These are phyloP conservation scores for Funneliformis mosseae DNA, from an alignment of 192 early-diverging fungal species.

Conservation along the genomic window DNA sequence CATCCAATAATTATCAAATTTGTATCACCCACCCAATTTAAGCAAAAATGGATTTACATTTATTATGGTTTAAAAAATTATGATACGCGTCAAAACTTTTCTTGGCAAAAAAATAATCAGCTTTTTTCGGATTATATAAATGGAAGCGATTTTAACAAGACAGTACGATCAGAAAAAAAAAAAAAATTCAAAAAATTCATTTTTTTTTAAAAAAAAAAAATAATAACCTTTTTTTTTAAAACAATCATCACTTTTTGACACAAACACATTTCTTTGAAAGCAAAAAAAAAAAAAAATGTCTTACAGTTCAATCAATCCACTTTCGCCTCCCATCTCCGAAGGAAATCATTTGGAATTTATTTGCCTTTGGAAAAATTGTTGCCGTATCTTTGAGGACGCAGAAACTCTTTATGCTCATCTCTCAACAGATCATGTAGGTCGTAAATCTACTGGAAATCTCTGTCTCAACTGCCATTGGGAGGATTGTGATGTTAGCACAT, in stretches of 20 bases:
- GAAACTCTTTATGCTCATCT: constrained; percentile 87
- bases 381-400: constrained; percentile 67
- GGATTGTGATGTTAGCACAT: constrained; percentile 69
- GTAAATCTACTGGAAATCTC: constrained; percentile 85
- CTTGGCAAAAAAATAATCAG: background rate
- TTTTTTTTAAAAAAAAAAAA: too few species aligned
- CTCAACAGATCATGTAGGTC: constrained; percentile 86
- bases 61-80: background rate
- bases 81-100: background rate
- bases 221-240: too few species aligned
- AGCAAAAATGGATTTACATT: background rate
- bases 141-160: background rate
- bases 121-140: background rate
- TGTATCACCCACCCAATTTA: background rate
- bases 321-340: background rate
- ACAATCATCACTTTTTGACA: background rate
- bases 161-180: too few species aligned
- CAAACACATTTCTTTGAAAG: background rate
- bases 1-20: background rate
- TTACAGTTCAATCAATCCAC: background rate
- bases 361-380: constrained; percentile 55
- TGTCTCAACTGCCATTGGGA: constrained; percentile 90
- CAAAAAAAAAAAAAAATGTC: background rate
- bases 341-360: background rate
- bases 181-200: too few species aligned